These are phyloP conservation scores for Penicillium sp. DNA, from an alignment of 2,329 filamentous ascomycete species.

Conservation along the genomic window DNA sequence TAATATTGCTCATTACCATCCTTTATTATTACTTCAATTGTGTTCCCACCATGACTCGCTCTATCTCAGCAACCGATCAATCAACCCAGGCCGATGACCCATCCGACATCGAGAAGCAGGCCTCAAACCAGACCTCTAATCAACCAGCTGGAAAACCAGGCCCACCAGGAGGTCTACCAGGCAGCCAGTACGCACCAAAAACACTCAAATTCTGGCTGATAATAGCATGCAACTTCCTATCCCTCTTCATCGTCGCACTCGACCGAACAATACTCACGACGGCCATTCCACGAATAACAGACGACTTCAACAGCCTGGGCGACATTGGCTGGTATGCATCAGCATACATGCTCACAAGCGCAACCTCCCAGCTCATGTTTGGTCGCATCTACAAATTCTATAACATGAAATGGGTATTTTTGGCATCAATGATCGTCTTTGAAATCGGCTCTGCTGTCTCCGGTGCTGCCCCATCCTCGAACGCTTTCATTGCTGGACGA, in stretches of 20 bases:
- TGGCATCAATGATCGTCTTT: neutral
- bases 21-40: neutral
- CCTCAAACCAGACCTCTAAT: neutral
- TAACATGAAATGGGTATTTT: slow-evolving; percentile 34
- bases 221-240: neutral
- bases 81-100: neutral
- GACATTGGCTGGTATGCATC: slow-evolving; percentile 63
- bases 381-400: slow-evolving; percentile 37
- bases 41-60: neutral
- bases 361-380: slow-evolving; percentile 36
- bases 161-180: neutral
- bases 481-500: slow-evolving; percentile 28
- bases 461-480: slow-evolving; percentile 28
- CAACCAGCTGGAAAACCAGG: neutral
- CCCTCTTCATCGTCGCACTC: slow-evolving; percentile 25
- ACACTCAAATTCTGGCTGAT: neutral
- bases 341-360: slow-evolving; percentile 33
- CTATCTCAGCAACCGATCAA: neutral
- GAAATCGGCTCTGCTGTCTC: slow-evolving; percentile 20
- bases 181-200: neutral
- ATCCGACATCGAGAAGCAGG: neutral
- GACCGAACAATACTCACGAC: slow-evolving; percentile 42
- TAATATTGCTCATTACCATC: neutral
- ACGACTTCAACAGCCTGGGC: slow-evolving; percentile 29
- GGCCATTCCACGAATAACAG: slow-evolving; percentile 23